phyloP scores from a whole-genome alignment of 768 basidiomycete genomes.

The Megacollybia marginata region DNA sequence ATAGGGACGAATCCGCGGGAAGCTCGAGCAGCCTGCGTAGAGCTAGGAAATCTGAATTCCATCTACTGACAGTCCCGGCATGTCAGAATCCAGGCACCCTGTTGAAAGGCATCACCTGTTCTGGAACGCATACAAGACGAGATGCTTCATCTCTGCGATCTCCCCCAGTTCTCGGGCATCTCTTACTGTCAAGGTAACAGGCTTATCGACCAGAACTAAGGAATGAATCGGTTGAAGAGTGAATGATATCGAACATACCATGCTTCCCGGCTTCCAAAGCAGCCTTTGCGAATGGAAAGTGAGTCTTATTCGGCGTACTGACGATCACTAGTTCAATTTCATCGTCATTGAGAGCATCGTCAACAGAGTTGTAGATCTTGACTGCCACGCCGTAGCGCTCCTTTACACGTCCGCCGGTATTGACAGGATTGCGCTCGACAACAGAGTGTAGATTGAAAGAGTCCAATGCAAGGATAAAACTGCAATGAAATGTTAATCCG shows the following conservation, averaged over 20 bases:
- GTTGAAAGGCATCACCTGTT: constrained; percentile 34
- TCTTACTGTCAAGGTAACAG: constrained; percentile 51
- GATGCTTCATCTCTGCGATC: constrained; percentile 50
- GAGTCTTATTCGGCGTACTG: constrained; percentile 69
- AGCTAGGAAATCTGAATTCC: constrained; percentile 73
- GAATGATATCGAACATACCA: constrained; percentile 30
- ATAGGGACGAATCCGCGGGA: constrained; percentile 41
- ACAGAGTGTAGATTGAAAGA: constrained; percentile 69
- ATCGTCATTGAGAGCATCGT: constrained; percentile 51
- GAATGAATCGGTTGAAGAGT: background rate
- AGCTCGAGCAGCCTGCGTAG: constrained; percentile 51
- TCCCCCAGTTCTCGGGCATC: constrained; percentile 55
- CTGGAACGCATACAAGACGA: constrained; percentile 66
- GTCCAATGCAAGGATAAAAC: constrained; percentile 66
- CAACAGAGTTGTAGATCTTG: constrained; percentile 53
- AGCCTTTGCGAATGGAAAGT: constrained; percentile 60
- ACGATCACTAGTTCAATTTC: constrained; percentile 66
- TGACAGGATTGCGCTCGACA: constrained; percentile 60
- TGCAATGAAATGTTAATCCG: constrained; percentile 73
- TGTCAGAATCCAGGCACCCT: too few relatives aligned
- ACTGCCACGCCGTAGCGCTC: constrained; percentile 53
- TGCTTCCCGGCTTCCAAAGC: constrained; percentile 66
- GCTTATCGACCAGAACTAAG: constrained; percentile 75
- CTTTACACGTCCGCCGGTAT: constrained; percentile 55
- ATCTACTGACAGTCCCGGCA: constrained; percentile 22